Evolutionary conservation across 768 basidiomycete genomes (phyloP), one percentile per base, ranked within the genome.

Genomic region (Lentinula sp.): DNA sequence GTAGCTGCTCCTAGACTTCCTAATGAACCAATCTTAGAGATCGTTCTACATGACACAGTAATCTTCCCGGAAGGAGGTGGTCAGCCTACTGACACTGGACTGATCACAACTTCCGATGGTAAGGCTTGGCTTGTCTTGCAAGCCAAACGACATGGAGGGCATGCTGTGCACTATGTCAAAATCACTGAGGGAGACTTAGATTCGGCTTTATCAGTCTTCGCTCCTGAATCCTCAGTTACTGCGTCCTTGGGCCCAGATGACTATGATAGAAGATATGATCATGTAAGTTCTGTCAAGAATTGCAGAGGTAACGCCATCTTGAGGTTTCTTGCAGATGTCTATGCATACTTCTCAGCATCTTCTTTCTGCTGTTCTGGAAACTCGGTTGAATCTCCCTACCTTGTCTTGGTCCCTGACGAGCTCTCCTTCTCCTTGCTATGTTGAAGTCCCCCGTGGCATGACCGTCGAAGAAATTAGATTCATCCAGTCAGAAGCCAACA

Each of bases 261-360:
- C 15, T 85, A 79, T 70, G 78, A 80, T 61, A 77, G 87, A 64
- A 79, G 92, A 63, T 81, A 84, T 63, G 91, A 94, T 68, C 87
- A 90, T 77, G 88, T 87, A 73, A 64, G 84, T 73, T 39, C 54
- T 37, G 45, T 34, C 18, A 42, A 23, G 53, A 39, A 60, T n/a
- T 10, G 5, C 9, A 43, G 15, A 7, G 15, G 7, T 15, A 23
- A 52, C 39, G 23, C 13, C 37, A 16, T 40, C 40, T 42, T 61
- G 49, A 39, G 9, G 55, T 40, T 39, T 32, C 32, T 13, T 59
- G 48, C 65, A 91, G 88, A 90, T 90, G 87, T 82, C 85, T 15
- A 84, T 91, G 82, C 91, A 94, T 70, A 92, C 91, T 1, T 87
- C 88, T 0, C 92, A 93, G 67, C 92, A 93, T 63, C 78, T 92